Base-by-base conservation (phyloP, 345 rosid species). In the Cardiospermum halicacabum region DNA sequence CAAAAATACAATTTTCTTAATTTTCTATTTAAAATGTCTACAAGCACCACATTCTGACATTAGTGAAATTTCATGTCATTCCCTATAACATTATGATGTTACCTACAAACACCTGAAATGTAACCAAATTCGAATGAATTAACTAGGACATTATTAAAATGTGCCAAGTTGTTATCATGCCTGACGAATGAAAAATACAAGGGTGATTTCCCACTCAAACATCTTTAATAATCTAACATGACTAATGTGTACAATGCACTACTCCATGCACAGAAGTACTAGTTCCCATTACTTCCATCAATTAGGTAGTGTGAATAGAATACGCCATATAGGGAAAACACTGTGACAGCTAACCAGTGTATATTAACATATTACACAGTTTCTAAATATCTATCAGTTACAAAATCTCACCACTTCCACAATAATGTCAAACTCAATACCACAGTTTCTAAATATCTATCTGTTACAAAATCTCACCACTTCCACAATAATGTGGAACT, bases 191-290 rank as follows among this genome's bases (percentile, higher is more conserved):
- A n/a, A n/a, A n/a, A n/a, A n/a, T n/a, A n/a, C n/a, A n/a, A n/a
- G n/a, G n/a, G n/a, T n/a, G n/a, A n/a, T n/a, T n/a, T n/a, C n/a
- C n/a, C n/a, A n/a, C n/a, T n/a, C n/a, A n/a, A n/a, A 47, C 30
- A n/a, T 31, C 11, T 26, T 27, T 42, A 3, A 36, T 8, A 49
- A 31, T 62, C 31, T 49, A 31, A 27, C 11, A 47, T 54, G 13
- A 11, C 30, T 47, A 4, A 47, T 31, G 4, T 31, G 18, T 8
- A 19, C 30, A 30, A 18, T 49, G 7, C 53, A 30, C n/a, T n/a
- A n/a, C n/a, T n/a, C n/a, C n/a, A n/a, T n/a, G 18, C 43, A 62
- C 7, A 48, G 49, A 58, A 58, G 32, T 31, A 37, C 24, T 58
- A 24, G 40, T 22, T 37, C 16, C 7, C 15, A 18, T 13, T 22